These are phyloP conservation scores for Colletotrichum costaricense DNA, from an alignment of 2,329 filamentous ascomycete genomes.

Conservation along the genomic window DNA sequence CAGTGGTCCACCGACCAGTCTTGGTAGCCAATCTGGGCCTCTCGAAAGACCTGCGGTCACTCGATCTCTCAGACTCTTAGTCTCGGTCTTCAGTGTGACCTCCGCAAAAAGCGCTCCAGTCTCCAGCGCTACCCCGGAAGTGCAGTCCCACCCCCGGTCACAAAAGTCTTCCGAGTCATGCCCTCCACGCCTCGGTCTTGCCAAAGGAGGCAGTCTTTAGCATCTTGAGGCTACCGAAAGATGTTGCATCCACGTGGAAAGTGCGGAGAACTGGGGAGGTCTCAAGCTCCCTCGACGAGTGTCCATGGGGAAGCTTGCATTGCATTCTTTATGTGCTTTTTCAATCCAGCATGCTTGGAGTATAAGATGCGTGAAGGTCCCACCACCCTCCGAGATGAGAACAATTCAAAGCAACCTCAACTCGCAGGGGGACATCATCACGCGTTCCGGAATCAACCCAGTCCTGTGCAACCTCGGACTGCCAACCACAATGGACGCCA, in stretches of 20 bases:
- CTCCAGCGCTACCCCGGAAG: not conserved
- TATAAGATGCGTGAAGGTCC: slow-evolving; percentile 20
- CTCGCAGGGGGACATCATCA: not conserved
- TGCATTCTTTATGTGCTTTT: not conserved
- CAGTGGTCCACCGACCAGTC: not conserved
- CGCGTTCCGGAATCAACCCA: not conserved
- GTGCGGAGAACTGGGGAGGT: slow-evolving; percentile 21
- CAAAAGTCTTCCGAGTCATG: slow-evolving; percentile 9
- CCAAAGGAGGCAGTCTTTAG: slow-evolving; percentile 18
- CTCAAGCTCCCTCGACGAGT: not conserved
- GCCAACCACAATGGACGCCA: slow-evolving; percentile 13
- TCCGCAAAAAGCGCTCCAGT: slow-evolving; percentile 6
- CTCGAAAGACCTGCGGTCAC: not conserved
- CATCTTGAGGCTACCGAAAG: not conserved
- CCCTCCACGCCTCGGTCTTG: not conserved
- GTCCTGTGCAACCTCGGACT: not conserved
- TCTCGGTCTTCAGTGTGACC: not conserved
- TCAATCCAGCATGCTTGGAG: not conserved
- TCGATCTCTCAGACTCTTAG: not conserved
- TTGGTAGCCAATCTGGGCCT: not conserved
- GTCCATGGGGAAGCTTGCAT: slow-evolving; percentile 10
- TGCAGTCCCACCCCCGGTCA: slow-evolving; percentile 6
- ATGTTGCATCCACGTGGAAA: slow-evolving; percentile 18
- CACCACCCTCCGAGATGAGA: not conserved
- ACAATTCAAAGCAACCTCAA: too few species aligned